Percentiles rank a stretch among this genome's conserved stretches.
phyloP scores from a whole-genome alignment of 139 green algal genomes.

The Chlamydomonas asymmetrica region DNA sequence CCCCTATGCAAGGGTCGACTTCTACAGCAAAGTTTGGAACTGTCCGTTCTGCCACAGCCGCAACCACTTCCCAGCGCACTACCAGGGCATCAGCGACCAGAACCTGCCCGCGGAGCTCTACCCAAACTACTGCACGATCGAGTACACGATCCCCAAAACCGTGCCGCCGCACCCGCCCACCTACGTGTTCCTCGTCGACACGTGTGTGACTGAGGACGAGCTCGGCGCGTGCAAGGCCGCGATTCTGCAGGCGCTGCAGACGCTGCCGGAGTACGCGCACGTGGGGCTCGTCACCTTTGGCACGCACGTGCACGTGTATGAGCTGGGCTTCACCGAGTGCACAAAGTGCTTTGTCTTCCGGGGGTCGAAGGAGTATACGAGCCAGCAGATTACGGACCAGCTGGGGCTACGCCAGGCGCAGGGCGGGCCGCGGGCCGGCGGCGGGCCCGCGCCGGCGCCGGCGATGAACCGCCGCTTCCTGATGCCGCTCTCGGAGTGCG shows the following conservation, averaged over 20 bases:
- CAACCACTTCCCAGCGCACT: conserved; percentile 97
- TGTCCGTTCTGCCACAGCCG: conserved; percentile 94
- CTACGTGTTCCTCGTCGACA: conserved; percentile 97
- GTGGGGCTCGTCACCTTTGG: conserved; percentile 94
- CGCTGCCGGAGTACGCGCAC: conserved; percentile 70
- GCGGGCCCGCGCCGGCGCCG: conserved; percentile 17
- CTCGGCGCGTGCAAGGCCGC: conserved; percentile 75
- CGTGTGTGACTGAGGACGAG: conserved; percentile 87
- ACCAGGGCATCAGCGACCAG: conserved; percentile 83
- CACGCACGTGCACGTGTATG: conserved; percentile 96
- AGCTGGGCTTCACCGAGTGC: conserved; percentile 92
- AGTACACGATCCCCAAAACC: conserved; percentile 86
- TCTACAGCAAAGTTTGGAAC: conserved; percentile 89
- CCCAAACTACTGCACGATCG: conserved; percentile 92
- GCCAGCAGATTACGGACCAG: conserved; percentile 64
- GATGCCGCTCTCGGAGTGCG: conserved; percentile 86
- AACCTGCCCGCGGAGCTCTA: conserved; percentile 96
- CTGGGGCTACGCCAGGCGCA: conserved; percentile 62
- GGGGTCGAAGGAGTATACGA: conserved; percentile 88
- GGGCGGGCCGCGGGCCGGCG: neutral
- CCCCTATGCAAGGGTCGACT: conserved; percentile 92
- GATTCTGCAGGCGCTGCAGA: conserved; percentile 71
- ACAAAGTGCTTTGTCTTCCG: conserved; percentile 93
- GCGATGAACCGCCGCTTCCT: conserved; percentile 45
- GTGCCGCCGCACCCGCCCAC: conserved; percentile 69